Evolutionary conservation across 805 yeast species (phyloP), one percentile per base, ranked within the genome.

Genomic region (Sugiyamaella marilandica): DNA sequence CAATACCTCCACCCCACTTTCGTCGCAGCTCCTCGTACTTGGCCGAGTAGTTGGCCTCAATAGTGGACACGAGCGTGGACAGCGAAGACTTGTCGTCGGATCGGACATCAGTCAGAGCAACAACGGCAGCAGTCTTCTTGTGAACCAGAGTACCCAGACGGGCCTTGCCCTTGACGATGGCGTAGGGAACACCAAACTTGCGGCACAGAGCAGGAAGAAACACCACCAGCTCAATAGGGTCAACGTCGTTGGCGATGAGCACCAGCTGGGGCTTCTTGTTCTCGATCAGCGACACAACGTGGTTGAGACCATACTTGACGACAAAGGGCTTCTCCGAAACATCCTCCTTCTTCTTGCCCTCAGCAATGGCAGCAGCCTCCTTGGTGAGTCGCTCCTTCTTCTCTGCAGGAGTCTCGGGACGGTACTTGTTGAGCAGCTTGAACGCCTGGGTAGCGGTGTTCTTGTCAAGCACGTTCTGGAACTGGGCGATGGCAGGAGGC

Each of bases 1-100:
- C 80, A 76, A 89, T 73, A 83, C 99, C 99, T 83, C 99, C 99
- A 83, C 98, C 98, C 99, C 99, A 92, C 85, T 89, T 96, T 80
- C 88, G 90, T 84, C 95, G 92, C 73, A 81, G 71, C 68, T 94
- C 97, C 72, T 92, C 97, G 86, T 85, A 88, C 79, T 89, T 88
- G 73, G 87, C 96, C 68, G 77, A 74, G 78, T 85, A 92, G 94
- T 89, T 90, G 65, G 95, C 85, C 79, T 89, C 84, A 76, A 92
- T 82, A 70, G 98, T 85, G 55, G 97, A 85, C 65, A 94, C 82
- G 70, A 92, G 83, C 75, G 88, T 87, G 65, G 97, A 91, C 69
- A 92, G 84, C 71, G 87, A 90, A 71, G 96, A 83, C 80, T 89
- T 94, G 76, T 92, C 98, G 75, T 88, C 97, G 60, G 95, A 76